Evolutionary conservation across 2,329 filamentous ascomycete species (phyloP).

Genomic region (Colletotrichum camelliae): DNA sequence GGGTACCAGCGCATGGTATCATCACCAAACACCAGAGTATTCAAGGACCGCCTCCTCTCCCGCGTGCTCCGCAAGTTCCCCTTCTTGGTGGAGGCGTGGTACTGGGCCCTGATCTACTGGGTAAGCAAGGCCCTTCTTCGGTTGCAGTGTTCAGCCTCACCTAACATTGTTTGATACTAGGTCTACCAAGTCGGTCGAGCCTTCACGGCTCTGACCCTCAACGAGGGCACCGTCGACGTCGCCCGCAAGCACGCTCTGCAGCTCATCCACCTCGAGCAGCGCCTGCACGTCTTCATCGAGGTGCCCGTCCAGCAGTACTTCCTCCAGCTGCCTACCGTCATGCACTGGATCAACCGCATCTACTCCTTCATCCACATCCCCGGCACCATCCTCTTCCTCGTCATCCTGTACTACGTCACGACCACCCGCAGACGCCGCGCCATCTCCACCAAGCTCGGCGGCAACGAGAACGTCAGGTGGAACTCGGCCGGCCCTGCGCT

Average conservation of each 20-base stretch:
- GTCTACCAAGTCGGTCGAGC: conserved; percentile 78
- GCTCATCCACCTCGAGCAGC: conserved; percentile 69
- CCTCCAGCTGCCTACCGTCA: conserved; percentile 54
- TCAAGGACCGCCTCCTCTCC: conserved; percentile 65
- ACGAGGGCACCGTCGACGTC: conserved; percentile 71
- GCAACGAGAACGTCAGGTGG: conserved; percentile 29
- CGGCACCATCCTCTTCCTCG: conserved; percentile 72
- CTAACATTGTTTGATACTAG: conserved; percentile 40
- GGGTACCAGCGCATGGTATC: conserved; percentile 45
- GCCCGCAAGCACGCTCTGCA: conserved; percentile 73
- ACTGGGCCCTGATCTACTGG: conserved; percentile 80
- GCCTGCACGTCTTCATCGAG: conserved; percentile 69
- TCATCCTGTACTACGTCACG: conserved; percentile 72
- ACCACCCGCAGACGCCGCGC: conserved; percentile 60
- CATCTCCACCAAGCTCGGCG: conserved; percentile 28
- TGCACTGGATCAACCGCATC: conserved; percentile 74
- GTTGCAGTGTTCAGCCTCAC: not conserved
- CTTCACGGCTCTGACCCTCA: conserved; percentile 72
- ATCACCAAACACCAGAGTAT: conserved; percentile 67
- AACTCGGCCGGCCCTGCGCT: conserved; percentile 45
- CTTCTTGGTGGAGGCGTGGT: conserved; percentile 78
- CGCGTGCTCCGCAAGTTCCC: conserved; percentile 70
- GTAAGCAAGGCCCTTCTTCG: conserved; percentile 51
- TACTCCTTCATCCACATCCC: conserved; percentile 84
- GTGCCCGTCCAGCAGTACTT: conserved; percentile 62